Conservation (phyloP, 345 rosid species). For the Diplotaxis tenuifolia region DNA sequence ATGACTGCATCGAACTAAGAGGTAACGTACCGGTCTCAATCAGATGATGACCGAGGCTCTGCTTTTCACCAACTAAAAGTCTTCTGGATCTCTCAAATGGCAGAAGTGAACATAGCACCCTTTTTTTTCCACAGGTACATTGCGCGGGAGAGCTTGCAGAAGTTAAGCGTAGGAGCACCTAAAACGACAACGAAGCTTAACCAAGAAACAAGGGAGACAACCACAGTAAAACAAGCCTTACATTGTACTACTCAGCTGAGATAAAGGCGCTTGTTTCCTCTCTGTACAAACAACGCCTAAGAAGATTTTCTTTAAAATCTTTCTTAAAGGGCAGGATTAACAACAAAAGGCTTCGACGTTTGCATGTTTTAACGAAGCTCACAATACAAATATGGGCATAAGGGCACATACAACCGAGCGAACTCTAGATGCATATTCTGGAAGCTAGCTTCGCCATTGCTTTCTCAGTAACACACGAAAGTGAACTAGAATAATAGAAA, state of each 20-base stretch:
- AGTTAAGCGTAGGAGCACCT: slow-evolving; percentile 72
- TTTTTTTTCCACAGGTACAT: background rate
- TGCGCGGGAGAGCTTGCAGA: slow-evolving; percentile 49
- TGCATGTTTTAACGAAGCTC: slow-evolving; percentile 35
- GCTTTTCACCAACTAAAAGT: background rate
- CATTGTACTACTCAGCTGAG: slow-evolving; percentile 85
- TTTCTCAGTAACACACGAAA: too few relatives aligned
- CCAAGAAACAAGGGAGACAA: slow-evolving; percentile 93
- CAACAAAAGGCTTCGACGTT: background rate
- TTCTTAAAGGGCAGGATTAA: background rate
- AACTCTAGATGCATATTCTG: too few relatives aligned
- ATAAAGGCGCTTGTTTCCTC: slow-evolving; percentile 74
- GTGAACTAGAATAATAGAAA: too few relatives aligned
- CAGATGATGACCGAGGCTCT: background rate
- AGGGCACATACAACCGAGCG: slow-evolving; percentile 75
- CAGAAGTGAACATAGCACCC: background rate
- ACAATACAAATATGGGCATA: slow-evolving; percentile 81
- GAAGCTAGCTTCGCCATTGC: too few relatives aligned
- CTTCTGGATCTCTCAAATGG: background rate
- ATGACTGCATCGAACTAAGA: slow-evolving; percentile 7
- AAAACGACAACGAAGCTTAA: slow-evolving; percentile 82
- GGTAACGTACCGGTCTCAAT: slow-evolving; percentile 4
- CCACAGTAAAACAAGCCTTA: slow-evolving; percentile 85
- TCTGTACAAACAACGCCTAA: slow-evolving; percentile 87
- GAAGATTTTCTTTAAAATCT: background rate